Base-by-base conservation (phyloP, 306 rosid species). In the Cucumis cinereus region DNA sequence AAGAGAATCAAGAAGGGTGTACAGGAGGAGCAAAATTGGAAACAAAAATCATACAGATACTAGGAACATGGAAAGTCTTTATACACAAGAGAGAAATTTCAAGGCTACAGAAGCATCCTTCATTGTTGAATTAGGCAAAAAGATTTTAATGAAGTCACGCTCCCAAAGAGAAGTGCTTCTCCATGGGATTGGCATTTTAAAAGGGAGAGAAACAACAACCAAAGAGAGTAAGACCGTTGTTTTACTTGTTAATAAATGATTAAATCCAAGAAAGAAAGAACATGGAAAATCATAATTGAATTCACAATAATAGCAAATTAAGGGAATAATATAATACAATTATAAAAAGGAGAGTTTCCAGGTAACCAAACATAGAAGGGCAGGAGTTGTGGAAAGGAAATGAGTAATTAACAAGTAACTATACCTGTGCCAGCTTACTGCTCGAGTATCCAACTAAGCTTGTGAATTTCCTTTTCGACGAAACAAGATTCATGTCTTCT, bases 371-470 rank as follows among this genome's bases (percentile, higher is more conserved):
- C 50, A 40, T 84, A 64, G 69, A 35, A 59, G 30, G 33, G 30
- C 17, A n/a, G 13, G 22, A 57, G 53, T 81, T 69, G 28, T 17
- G 74, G n/a, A 53, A 64, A 52, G 52, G 28, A 63, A 38, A 64
- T 3, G 22, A n/a, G n/a, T 17, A 30, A 49, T 76, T 53, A 71
- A 64, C 10, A 60, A 58, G 74, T 16, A 55, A 77, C 76, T 75
- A 67, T 73, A 94, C 99, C 96, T 94, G 91, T 16, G 99, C 99
- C 36, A 94, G 86, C 87, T 94, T 94, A 92, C 99, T 94, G 88
- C 86, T 80, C 11, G 92, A 40, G 80, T 94, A 94, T 73, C 97
- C 99, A 36, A 84, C 77, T 75, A 94, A 6, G 88, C 99, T 94
- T 36, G 96, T 74, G 81, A 40, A 94, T 78, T 87, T 92, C 85